Evolutionary conservation across 768 basidiomycete species (phyloP).

Genomic region (Daedalea quercina): DNA sequence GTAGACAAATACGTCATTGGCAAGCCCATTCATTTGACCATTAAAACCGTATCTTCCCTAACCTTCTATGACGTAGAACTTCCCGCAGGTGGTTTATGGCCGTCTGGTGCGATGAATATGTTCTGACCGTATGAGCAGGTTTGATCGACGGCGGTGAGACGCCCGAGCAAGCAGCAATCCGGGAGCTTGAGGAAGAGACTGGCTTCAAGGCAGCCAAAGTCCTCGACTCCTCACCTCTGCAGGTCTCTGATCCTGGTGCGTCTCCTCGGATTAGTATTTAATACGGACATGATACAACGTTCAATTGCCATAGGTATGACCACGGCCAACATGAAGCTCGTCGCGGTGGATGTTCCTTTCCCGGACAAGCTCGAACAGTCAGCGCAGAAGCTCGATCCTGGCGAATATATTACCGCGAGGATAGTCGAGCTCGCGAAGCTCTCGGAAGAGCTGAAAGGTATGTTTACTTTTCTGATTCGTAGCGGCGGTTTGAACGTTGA

Average conservation of each 20-base stretch:
- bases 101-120: not conserved
- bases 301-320: slow-evolving; percentile 65
- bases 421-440: slow-evolving; percentile 67
- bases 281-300: not conserved
- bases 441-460: slow-evolving; percentile 59
- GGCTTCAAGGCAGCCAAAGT: slow-evolving; percentile 69
- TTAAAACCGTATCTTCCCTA: not conserved
- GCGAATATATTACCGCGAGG: slow-evolving; percentile 74
- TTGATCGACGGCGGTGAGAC: slow-evolving; percentile 84
- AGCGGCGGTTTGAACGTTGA: slow-evolving; percentile 1
- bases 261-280: not conserved
- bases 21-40: slow-evolving; percentile 15
- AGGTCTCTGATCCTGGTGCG: slow-evolving; percentile 70
- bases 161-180: slow-evolving; percentile 70
- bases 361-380: slow-evolving; percentile 64
- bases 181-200: slow-evolving; percentile 92
- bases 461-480: slow-evolving; percentile 9
- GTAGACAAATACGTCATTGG: slow-evolving; percentile 73
- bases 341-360: slow-evolving; percentile 63
- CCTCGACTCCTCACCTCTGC: slow-evolving; percentile 52
- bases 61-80: slow-evolving; percentile 34
- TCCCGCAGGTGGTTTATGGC: slow-evolving; percentile 38
- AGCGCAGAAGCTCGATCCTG: slow-evolving; percentile 71
- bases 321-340: slow-evolving; percentile 87
- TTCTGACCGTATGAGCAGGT: slow-evolving; percentile 34